These are phyloP conservation scores for Ascodesmis nigricans DNA, from an alignment of 495 filamentous ascomycete genomes.

Conservation along the genomic window DNA sequence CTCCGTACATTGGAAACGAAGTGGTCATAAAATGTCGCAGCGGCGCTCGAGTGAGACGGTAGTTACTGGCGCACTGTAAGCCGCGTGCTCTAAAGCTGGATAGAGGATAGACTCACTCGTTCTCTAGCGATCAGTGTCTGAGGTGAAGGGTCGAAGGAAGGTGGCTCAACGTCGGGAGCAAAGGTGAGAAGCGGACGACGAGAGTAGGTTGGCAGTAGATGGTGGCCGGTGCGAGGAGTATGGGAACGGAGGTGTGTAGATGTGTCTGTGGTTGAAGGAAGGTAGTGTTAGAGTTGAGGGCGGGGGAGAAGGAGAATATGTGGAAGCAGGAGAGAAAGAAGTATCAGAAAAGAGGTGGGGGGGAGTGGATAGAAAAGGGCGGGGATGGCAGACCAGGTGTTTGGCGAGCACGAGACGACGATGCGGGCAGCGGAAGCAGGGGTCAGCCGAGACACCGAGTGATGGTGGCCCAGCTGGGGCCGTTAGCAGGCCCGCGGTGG, in stretches of 20 bases:
- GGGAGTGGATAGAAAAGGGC: too few relatives aligned
- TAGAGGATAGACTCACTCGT: background rate
- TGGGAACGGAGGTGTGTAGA: conserved; percentile 19
- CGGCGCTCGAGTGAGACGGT: background rate
- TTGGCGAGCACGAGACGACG: too few relatives aligned
- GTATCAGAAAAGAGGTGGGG: conserved; percentile 14
- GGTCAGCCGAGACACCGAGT: too few relatives aligned
- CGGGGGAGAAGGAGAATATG: conserved; percentile 2
- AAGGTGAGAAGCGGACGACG: conserved; percentile 11
- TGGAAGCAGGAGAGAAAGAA: conserved; percentile 11
- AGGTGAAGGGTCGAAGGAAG: background rate
- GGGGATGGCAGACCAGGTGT: too few relatives aligned
- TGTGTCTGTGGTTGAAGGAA: conserved; percentile 20
- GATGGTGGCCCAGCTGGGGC: too few relatives aligned
- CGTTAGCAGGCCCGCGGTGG: too few relatives aligned
- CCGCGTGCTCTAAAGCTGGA: background rate
- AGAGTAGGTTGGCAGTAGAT: conserved; percentile 5
- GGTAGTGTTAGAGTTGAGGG: conserved; percentile 8
- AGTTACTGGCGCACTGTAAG: background rate
- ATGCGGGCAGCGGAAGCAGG: too few relatives aligned
- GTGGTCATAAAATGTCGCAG: conserved; percentile 1
- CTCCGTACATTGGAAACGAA: too few relatives aligned
- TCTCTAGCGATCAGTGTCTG: background rate
- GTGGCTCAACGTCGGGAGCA: conserved; percentile 2
- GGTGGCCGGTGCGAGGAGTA: conserved; percentile 16